phyloP scores from a whole-genome alignment of 2,329 filamentous ascomycete species.

The Diaporthe velutina region DNA sequence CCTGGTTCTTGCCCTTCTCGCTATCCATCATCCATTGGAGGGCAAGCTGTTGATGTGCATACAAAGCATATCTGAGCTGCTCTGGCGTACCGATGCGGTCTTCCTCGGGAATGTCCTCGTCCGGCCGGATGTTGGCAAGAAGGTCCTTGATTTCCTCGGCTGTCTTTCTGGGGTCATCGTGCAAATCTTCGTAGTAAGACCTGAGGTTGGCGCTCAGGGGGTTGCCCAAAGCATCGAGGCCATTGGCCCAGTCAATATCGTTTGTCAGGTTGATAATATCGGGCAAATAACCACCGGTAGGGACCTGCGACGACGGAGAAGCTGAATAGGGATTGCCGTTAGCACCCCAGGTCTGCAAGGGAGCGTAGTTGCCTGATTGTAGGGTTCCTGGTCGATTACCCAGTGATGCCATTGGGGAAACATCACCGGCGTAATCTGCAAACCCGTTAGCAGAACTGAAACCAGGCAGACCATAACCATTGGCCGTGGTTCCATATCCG shows the following conservation, averaged over 20 bases:
- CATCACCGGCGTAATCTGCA: constrained; percentile 4
- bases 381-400: constrained; percentile 41
- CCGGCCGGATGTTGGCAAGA: constrained; percentile 79
- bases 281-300: constrained; percentile 43
- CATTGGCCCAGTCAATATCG: constrained; percentile 51
- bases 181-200: constrained; percentile 51
- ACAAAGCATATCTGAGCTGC: constrained; percentile 76
- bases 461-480: background rate
- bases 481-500: constrained; percentile 15
- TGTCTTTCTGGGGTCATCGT: constrained; percentile 54
- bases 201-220: constrained; percentile 50
- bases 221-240: constrained; percentile 53
- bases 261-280: constrained; percentile 55
- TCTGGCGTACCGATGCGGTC: constrained; percentile 77
- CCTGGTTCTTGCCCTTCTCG: constrained; percentile 81
- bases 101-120: constrained; percentile 73
- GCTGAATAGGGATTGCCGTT: constrained; percentile 4
- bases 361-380: constrained; percentile 40
- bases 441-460: constrained; percentile 4
- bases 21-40: constrained; percentile 82
- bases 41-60: constrained; percentile 86
- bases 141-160: constrained; percentile 78
- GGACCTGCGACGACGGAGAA: constrained; percentile 25
- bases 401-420: background rate
- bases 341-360: constrained; percentile 16